These are phyloP conservation scores for Eimeria tenella DNA, from an alignment of 169 alveolate genomes.

Conservation along the genomic window DNA sequence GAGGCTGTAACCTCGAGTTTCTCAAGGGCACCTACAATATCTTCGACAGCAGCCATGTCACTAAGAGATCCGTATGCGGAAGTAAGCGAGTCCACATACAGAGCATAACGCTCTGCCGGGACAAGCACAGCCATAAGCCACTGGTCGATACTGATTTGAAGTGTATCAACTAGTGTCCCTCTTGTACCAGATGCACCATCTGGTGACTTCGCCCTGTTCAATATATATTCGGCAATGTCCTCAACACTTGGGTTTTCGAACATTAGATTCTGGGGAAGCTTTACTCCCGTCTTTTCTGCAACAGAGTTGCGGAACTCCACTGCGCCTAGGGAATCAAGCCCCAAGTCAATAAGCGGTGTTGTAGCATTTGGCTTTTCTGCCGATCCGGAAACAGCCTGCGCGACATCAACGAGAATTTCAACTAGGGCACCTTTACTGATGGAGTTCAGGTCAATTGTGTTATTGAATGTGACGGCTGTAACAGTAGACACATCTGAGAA, in stretches of 20 bases:
- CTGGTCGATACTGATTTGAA: slow-evolving; percentile 81
- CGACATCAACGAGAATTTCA: slow-evolving; percentile 58
- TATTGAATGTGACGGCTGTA: slow-evolving; percentile 17
- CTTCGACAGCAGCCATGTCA: slow-evolving; percentile 81
- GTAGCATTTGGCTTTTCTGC: slow-evolving; percentile 70
- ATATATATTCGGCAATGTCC: slow-evolving; percentile 80
- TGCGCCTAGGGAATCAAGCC: slow-evolving; percentile 90
- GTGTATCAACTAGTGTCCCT: slow-evolving; percentile 35
- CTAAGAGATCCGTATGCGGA: slow-evolving; percentile 77
- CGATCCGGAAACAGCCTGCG: slow-evolving; percentile 80
- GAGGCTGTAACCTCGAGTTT: slow-evolving; percentile 81
- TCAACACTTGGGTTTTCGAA: slow-evolving; percentile 85
- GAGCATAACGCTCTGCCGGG: slow-evolving; percentile 83
- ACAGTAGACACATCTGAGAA: slow-evolving; percentile 70
- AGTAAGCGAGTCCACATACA: slow-evolving; percentile 82
- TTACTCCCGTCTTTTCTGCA: slow-evolving; percentile 83
- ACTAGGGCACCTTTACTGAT: slow-evolving; percentile 66
- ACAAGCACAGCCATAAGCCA: slow-evolving; percentile 83
- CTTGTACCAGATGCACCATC: slow-evolving; percentile 42
- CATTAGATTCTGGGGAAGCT: slow-evolving; percentile 85
- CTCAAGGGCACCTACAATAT: slow-evolving; percentile 81
- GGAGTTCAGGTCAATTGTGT: slow-evolving; percentile 53
- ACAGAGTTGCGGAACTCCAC: slow-evolving; percentile 89
- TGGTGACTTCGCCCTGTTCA: slow-evolving; percentile 54
- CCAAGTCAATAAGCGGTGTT: slow-evolving; percentile 85